Base-by-base conservation (phyloP, 306 rosid species). In the Malus asiatica region DNA sequence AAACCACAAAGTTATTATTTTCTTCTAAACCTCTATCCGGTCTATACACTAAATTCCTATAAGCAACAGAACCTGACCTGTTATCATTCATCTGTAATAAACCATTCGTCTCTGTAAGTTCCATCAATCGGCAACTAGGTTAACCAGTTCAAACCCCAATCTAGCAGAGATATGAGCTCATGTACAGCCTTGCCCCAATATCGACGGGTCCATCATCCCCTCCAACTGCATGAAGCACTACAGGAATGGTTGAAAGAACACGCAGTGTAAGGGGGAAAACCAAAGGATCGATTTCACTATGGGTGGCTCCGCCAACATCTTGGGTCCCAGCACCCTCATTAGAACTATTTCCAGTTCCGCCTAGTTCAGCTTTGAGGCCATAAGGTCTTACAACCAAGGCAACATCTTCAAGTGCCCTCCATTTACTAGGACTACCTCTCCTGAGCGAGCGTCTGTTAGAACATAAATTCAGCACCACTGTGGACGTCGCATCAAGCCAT, bases 201-300 rank as follows among this genome's bases (percentile, higher is more conserved):
- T 92, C 93, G 66, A 90, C 61, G 46, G 97, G 92, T 70, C 97
- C 97, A 73, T 89, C 82, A 71, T 92, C 97, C 75, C 98, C 97
- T 33, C 98, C 97, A 30, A 88, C 75, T 16, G 97, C 87, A 82
- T 92, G 96, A 76, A 95, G 93, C 33, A 83, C 90, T 8, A 95
- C 97, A 1, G 95, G 96, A 74, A 95, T 82, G 9, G 90, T 84
- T 23, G 96, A 90, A 78, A 95, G 93, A 67, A 84, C 46, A 46
- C 55, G 86, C 46, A 92, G 73, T 0, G 93, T 90, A 62, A 85
- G 84, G 4, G 97, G 97, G 72, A 92, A 95, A 78, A 85, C 84
- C 27, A 79, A 77, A 53, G 97, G 91, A 12, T 73, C 89, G 55
- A 90, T 83, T 86, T 77, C 82, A 63, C 76, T 64, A 35, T 11